These are phyloP conservation scores for Colletotrichum gloeosporioides DNA, from an alignment of 2,329 filamentous ascomycete species.

Conservation along the genomic window DNA sequence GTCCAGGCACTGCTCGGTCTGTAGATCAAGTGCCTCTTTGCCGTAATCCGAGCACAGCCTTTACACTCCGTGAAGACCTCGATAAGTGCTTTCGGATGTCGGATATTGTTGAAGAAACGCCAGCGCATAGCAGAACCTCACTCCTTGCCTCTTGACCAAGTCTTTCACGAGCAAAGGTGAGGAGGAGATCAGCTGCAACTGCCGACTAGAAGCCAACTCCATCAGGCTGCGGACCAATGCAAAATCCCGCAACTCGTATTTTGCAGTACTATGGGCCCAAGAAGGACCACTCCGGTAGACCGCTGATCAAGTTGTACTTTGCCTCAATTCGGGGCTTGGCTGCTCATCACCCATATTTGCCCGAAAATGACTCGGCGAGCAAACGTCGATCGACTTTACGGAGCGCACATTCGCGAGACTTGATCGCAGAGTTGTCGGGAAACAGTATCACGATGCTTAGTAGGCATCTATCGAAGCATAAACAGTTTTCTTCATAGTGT, in stretches of 20 bases:
- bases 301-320: background rate
- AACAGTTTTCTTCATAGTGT: no score
- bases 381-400: background rate
- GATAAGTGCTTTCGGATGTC: background rate
- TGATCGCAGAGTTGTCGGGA: background rate
- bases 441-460: no score
- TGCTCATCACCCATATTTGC: background rate
- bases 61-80: background rate
- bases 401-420: background rate
- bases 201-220: background rate
- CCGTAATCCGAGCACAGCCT: background rate
- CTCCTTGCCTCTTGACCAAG: background rate
- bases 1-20: background rate
- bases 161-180: background rate
- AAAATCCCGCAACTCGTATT: background rate
- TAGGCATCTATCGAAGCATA: no score
- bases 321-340: background rate
- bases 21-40: background rate
- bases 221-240: background rate
- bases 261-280: background rate
- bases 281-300: background rate
- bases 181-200: background rate
- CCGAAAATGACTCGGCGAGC: background rate
- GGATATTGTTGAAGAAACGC: background rate
- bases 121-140: background rate